phyloP scores from a whole-genome alignment of 2,329 filamentous ascomycete species.

The Xenoacremonium recifei region DNA sequence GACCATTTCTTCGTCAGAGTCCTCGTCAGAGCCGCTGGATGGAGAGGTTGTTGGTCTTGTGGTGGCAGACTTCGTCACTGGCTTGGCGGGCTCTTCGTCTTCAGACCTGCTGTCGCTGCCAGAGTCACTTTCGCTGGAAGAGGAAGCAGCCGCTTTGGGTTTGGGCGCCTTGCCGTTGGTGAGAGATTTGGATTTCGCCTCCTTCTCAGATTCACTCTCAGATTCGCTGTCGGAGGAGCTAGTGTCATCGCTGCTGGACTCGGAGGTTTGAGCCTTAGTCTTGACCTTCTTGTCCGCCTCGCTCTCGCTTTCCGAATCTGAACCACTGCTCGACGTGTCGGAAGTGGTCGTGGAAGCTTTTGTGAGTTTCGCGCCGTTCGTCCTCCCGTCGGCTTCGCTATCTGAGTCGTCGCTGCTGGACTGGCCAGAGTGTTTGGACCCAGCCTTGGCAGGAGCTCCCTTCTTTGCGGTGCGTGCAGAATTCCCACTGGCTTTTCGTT shows the following conservation, averaged over 20 bases:
- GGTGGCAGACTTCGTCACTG: constrained; percentile 5
- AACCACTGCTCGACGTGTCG: constrained; percentile 21
- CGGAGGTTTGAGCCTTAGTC: constrained; percentile 21
- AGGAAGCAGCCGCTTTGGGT: constrained; percentile 11
- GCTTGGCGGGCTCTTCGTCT: constrained; percentile 11
- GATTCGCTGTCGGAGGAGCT: too few species aligned
- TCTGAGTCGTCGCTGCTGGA: constrained; percentile 29
- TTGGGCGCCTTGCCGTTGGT: constrained; percentile 12
- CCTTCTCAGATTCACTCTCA: constrained; percentile 23
- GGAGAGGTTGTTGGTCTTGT: constrained; percentile 11
- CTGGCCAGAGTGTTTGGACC: constrained; percentile 17
- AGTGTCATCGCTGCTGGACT: too few species aligned
- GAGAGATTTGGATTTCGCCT: constrained; percentile 16
- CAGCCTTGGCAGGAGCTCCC: constrained; percentile 13
- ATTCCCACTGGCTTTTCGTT: constrained; percentile 30
- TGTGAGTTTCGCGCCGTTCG: constrained; percentile 15
- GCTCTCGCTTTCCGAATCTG: constrained; percentile 28
- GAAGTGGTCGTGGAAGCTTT: constrained; percentile 20
- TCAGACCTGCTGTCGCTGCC: constrained; percentile 16
- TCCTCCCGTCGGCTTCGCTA: constrained; percentile 18
- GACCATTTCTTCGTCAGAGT: constrained; percentile 30
- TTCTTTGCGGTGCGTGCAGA: constrained; percentile 14
- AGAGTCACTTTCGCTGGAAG: constrained; percentile 17
- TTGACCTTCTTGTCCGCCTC: constrained; percentile 16
- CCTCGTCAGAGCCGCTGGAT: constrained; percentile 23